Evolutionary conservation across 2,329 filamentous ascomycete species (phyloP), one percentile per base, ranked within the genome.

Genomic region (Exophiala sp.): DNA sequence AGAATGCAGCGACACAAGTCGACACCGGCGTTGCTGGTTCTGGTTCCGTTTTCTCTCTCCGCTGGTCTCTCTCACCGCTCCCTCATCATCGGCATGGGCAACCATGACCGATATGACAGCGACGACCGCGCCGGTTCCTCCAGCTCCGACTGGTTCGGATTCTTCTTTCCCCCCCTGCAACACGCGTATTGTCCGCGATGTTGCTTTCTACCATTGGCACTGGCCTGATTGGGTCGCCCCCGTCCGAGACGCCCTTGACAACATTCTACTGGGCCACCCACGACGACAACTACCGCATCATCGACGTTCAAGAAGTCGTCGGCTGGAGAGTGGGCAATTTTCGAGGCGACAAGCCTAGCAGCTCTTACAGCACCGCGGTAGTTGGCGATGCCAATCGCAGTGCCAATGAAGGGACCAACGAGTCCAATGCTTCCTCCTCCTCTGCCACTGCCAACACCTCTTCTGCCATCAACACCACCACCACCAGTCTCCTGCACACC

Each of bases 241-340:
- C 38, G 13, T 23, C 38, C 13, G 38, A 10, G 13, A 27, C 23
- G 38, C 38, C 38, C 13, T 24, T 41, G 38, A 41, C 38, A 23
- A 41, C 38, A 14, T 41, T 41, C 38, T 41, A 18, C 21, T 14
- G n/a, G 19, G 38, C 23, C 38, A 41, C 19, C 19, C 21, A n/a
- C 21, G 38, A 27, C 19, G 38, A 41, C 11, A 24, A 41, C 18
- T 24, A 23, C 38, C 13, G 18, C 11, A 14, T 41, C 9, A 8
- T 41, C 38, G 23, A 27, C 38, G 13, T n/a, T 9, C 21, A 24
- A 14, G 21, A 41, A 16, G 19, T 41, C 19, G 38, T 41, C n/a
- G 38, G 38, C 38, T 41, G 38, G 38, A 23, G 38, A 41, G 19
- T 24, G 9, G 38, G 38, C 38, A 41, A 27, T 41, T 21, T 41